Evolutionary conservation across 192 early-diverging fungal species (phyloP).

Genomic region (Phlyctochytrium bullatum): DNA sequence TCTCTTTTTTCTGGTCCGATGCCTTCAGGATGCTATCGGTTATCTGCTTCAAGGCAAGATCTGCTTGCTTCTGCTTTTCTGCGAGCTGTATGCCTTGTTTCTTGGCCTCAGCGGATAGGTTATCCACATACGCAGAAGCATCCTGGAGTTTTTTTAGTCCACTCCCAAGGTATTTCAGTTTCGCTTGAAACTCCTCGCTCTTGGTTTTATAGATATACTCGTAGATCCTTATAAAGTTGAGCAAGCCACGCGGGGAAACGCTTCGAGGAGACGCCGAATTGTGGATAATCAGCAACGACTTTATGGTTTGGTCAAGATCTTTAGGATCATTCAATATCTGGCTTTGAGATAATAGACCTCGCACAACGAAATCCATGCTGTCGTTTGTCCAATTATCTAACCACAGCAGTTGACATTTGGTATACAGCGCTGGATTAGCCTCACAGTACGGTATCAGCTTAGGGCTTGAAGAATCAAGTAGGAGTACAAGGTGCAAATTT

Average conservation of each 20-base stretch:
- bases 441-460: constrained; percentile 43
- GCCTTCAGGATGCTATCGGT: constrained; percentile 62
- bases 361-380: constrained; percentile 40
- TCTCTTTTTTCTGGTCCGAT: constrained; percentile 60
- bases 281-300: constrained; percentile 37
- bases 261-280: constrained; percentile 12
- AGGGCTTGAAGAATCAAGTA: constrained; percentile 43
- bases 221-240: constrained; percentile 42
- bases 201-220: constrained; percentile 40
- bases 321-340: background rate
- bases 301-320: constrained; percentile 26
- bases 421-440: constrained; percentile 57
- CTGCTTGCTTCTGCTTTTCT: constrained; percentile 56
- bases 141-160: constrained; percentile 57
- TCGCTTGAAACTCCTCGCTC: constrained; percentile 30
- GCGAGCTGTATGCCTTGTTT: constrained; percentile 45
- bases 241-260: constrained; percentile 42
- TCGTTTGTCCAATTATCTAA: constrained; percentile 44
- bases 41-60: constrained; percentile 57
- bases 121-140: constrained; percentile 54
- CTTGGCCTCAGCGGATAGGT: constrained; percentile 50
- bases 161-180: constrained; percentile 46
- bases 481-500: constrained; percentile 52
- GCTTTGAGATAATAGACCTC: background rate
- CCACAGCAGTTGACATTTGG: constrained; percentile 53